phyloP scores from a whole-genome alignment of 805 yeast genomes.

The Kodamaea laetipori region DNA sequence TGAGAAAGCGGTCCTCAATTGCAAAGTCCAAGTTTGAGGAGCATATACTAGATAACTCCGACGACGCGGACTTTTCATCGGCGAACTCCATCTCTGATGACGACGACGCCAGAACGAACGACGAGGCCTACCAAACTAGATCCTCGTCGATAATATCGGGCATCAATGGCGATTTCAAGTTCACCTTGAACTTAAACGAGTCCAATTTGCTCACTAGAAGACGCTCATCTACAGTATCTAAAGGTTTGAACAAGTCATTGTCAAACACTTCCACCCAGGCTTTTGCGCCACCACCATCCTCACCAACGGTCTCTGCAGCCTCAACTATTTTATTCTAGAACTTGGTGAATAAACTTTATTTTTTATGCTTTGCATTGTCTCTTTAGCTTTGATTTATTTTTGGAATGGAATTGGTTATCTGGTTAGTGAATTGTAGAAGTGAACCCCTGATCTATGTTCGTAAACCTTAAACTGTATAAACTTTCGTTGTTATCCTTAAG shows the following conservation, averaged over 20 bases:
- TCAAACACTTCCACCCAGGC: constrained; percentile 10
- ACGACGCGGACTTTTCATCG: constrained; percentile 17
- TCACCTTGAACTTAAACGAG: constrained; percentile 64
- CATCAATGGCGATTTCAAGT: constrained; percentile 44
- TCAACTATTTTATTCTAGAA: constrained; percentile 8
- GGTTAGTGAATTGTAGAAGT: no score
- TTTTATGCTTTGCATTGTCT: constrained; percentile 1
- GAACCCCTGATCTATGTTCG: no score
- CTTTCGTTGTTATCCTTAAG: no score
- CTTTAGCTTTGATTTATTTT: constrained; percentile 2
- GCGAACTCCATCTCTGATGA: constrained; percentile 16
- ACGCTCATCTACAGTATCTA: constrained; percentile 32
- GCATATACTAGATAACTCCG: constrained; percentile 6
- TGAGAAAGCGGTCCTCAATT: constrained; percentile 7
- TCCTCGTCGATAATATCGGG: constrained; percentile 44
- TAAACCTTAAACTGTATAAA: no score
- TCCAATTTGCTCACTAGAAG: constrained; percentile 65
- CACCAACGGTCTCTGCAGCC: constrained; percentile 3
- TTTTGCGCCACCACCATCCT: constrained; percentile 3
- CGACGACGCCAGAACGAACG: constrained; percentile 16
- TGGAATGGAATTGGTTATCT: constrained; percentile 1
- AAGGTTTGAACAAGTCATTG: constrained; percentile 13
- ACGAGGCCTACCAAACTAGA: constrained; percentile 34
- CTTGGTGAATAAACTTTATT: constrained; percentile 5
- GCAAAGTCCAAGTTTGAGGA: constrained; percentile 10